Percentiles rank a stretch among this genome's conserved stretches.
These are phyloP conservation scores for Mitragyna speciosa DNA, from an alignment of 257 asterid species.

Conservation along the genomic window DNA sequence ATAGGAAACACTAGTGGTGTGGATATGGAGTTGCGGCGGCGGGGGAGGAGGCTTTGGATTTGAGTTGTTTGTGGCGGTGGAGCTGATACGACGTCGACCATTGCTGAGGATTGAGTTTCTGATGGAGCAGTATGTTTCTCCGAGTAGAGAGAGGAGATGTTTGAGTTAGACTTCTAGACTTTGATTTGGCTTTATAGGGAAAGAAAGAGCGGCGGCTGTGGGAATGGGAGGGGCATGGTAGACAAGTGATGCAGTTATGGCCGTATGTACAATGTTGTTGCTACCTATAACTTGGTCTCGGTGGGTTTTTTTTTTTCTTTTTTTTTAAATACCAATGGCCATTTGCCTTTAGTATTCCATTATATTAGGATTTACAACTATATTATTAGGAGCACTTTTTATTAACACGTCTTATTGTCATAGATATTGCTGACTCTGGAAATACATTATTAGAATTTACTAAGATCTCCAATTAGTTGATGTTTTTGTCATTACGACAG, in stretches of 20 bases:
- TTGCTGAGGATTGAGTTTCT: conserved; percentile 23
- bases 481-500: neutral
- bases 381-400: no score
- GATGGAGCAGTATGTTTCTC: neutral
- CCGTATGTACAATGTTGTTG: conserved; percentile 23
- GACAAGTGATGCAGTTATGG: conserved; percentile 43
- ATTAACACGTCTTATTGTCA: no score
- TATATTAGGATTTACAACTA: no score
- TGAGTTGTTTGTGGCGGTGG: conserved; percentile 17
- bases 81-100: conserved; percentile 35
- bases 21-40: conserved; percentile 41
- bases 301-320: no score
- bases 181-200: neutral
- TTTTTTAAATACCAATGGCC: no score
- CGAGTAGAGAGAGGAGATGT: neutral
- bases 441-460: no score
- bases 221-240: no score
- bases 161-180: neutral
- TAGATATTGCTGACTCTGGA: neutral
- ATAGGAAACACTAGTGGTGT: conserved; percentile 36
- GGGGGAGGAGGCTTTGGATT: conserved; percentile 36
- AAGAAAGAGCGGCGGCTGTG: neutral
- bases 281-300: no score
- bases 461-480: neutral
- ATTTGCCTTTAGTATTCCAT: no score